Conservation (phyloP, 2,329 filamentous ascomycete species). For the Sphaceloma murrayae region DNA sequence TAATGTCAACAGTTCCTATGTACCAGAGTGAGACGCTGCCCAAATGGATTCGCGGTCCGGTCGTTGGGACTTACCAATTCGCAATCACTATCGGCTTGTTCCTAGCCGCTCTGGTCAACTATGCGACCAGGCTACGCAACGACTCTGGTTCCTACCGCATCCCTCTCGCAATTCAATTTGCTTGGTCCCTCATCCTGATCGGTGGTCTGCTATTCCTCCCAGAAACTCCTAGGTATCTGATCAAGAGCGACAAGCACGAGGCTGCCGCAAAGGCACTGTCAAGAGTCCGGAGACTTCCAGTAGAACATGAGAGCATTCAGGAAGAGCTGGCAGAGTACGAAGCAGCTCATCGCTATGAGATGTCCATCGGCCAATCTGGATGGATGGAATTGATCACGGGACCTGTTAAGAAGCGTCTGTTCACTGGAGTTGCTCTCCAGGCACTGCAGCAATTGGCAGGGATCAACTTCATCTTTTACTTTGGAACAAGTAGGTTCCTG, state of each 20-base stretch:
- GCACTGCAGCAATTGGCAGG: conserved; percentile 44
- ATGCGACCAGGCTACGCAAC: conserved; percentile 49
- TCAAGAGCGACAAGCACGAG: conserved; percentile 61
- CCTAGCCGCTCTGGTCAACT: conserved; percentile 61
- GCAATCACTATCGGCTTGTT: conserved; percentile 67
- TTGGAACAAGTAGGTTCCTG: conserved; percentile 21
- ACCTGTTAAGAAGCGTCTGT: conserved; percentile 35
- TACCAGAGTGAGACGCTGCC: conserved; percentile 74
- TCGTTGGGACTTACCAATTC: conserved; percentile 69
- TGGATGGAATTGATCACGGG: conserved; percentile 26
- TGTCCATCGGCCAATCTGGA: conserved; percentile 17
- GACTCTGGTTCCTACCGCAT: conserved; percentile 55
- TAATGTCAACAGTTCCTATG: conserved; percentile 44
- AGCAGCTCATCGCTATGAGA: conserved; percentile 22
- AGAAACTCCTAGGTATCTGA: conserved; percentile 71
- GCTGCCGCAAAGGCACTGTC: conserved; percentile 49
- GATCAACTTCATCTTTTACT: conserved; percentile 38
- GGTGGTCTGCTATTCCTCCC: conserved; percentile 62
- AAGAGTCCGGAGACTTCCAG: conserved; percentile 21
- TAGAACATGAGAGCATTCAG: conserved; percentile 21
- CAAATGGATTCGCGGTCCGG: conserved; percentile 62
- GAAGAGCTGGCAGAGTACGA: conserved; percentile 23
- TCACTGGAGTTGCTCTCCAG: conserved; percentile 33
- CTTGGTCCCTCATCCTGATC: conserved; percentile 10
- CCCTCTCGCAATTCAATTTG: conserved; percentile 51